Percentiles rank a stretch among this genome's conserved stretches.
Evolutionary conservation across 2,329 filamentous ascomycete genomes (phyloP).

Genomic region (Exophiala lecanii-corni): DNA sequence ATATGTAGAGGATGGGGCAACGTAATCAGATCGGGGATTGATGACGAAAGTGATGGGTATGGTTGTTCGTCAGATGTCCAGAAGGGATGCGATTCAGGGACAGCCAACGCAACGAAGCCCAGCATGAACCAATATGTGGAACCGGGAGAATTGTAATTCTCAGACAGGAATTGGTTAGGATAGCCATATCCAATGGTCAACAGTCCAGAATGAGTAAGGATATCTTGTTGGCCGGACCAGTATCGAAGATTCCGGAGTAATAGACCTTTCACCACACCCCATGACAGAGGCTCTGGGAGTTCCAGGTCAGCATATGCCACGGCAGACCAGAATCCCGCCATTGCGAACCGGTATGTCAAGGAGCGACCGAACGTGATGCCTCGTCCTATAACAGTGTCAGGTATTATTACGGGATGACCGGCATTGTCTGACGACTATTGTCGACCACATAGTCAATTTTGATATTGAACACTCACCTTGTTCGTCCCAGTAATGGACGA

Average conservation of each 20-base stretch:
- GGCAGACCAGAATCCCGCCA: slow-evolving; percentile 79
- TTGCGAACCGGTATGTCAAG: slow-evolving; percentile 77
- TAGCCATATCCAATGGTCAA: slow-evolving; percentile 73
- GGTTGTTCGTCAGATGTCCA: slow-evolving; percentile 66
- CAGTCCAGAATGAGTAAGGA: slow-evolving; percentile 71
- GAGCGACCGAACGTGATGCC: slow-evolving; percentile 74
- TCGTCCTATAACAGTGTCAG: slow-evolving; percentile 39
- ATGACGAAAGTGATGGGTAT: slow-evolving; percentile 52
- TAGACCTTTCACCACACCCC: slow-evolving; percentile 75
- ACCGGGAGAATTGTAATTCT: slow-evolving; percentile 78
- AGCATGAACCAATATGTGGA: slow-evolving; percentile 73
- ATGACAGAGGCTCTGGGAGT: slow-evolving; percentile 65
- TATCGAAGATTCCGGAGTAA: slow-evolving; percentile 69
- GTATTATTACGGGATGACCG: no score
- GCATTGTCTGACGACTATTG: no score
- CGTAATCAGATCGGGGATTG: slow-evolving; percentile 47
- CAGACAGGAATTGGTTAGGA: slow-evolving; percentile 74
- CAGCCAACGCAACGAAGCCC: slow-evolving; percentile 68
- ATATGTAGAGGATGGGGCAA: slow-evolving; percentile 70
- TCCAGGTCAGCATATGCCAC: slow-evolving; percentile 72
- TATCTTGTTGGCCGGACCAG: slow-evolving; percentile 72
- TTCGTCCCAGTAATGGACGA: slow-evolving; percentile 71
- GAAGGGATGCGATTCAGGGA: slow-evolving; percentile 67
- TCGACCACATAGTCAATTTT: no score
- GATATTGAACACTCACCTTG: slow-evolving; percentile 50